Conservation (phyloP, 768 basidiomycete species). For the Clathrus columnatus region DNA sequence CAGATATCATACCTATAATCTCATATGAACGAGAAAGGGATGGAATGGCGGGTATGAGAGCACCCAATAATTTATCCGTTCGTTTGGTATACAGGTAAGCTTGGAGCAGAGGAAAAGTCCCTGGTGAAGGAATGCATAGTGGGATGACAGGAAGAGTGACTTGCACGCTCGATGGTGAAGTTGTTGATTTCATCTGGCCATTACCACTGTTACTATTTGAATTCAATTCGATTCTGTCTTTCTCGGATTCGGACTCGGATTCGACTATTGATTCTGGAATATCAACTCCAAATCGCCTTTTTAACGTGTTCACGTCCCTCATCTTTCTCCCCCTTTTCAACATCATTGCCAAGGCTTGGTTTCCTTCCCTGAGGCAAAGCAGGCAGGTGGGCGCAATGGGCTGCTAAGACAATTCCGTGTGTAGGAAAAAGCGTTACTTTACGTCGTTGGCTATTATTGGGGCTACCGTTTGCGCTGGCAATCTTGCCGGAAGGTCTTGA, state of each 20-base stretch:
- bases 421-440: conserved; percentile 47
- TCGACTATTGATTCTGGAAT: conserved; percentile 20
- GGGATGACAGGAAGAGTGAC: conserved; percentile 56
- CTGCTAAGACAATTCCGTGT: conserved; percentile 54
- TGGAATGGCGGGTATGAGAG: conserved; percentile 45
- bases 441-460: conserved; percentile 26
- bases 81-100: conserved; percentile 63
- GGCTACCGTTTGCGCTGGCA: conserved; percentile 26
- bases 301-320: neutral
- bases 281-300: neutral
- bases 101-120: conserved; percentile 58
- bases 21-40: neutral
- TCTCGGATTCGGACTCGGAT: neutral
- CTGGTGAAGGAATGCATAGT: conserved; percentile 60
- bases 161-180: neutral
- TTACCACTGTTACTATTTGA: neutral
- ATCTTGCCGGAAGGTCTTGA: conserved; percentile 33
- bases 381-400: conserved; percentile 51
- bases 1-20: too few relatives aligned
- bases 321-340: neutral
- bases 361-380: conserved; percentile 30
- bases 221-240: neutral
- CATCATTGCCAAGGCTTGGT: neutral
- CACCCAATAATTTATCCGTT: conserved; percentile 43
- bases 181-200: neutral